These are phyloP conservation scores for Neurospora sp. DNA, from an alignment of 495 filamentous ascomycete species.

Conservation along the genomic window DNA sequence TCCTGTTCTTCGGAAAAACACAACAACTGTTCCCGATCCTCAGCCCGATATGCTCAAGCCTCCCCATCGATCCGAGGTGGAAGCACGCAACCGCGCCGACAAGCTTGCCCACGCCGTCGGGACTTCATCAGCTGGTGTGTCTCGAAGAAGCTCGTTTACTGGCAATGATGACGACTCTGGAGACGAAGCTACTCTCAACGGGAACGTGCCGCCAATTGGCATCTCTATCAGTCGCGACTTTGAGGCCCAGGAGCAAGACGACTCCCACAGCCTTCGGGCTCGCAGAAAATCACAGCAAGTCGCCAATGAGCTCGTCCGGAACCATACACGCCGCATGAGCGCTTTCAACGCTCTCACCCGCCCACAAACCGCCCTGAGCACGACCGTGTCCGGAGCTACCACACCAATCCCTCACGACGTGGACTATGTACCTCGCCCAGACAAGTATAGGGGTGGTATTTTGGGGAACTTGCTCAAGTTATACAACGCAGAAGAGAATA, in stretches of 20 bases:
- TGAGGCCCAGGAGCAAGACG: neutral
- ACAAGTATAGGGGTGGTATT: slow-evolving; percentile 65
- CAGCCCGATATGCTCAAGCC: neutral
- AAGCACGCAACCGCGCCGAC: slow-evolving; percentile 24
- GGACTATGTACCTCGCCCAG: slow-evolving; percentile 56
- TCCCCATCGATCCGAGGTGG: slow-evolving; percentile 17
- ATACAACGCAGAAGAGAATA: slow-evolving; percentile 37
- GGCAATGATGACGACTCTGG: slow-evolving; percentile 10
- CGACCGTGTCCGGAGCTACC: slow-evolving; percentile 10
- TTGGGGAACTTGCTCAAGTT: slow-evolving; percentile 71
- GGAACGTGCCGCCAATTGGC: neutral
- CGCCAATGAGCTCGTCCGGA: slow-evolving; percentile 17
- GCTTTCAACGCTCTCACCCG: slow-evolving; percentile 4
- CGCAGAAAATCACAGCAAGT: slow-evolving; percentile 13
- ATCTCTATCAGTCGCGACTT: slow-evolving; percentile 3
- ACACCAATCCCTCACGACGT: slow-evolving; percentile 36
- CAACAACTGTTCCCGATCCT: neutral
- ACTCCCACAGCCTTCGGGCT: slow-evolving; percentile 1
- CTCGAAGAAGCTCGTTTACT: slow-evolving; percentile 19
- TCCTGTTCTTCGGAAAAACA: slow-evolving; percentile 17
- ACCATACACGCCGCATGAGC: slow-evolving; percentile 11
- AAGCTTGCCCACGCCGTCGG: slow-evolving; percentile 23
- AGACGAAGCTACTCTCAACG: neutral
- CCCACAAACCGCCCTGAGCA: neutral
- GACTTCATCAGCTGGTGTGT: slow-evolving; percentile 22